These are phyloP conservation scores for Fusarium sp. DNA, from an alignment of 2,329 filamentous ascomycete species.

Conservation along the genomic window DNA sequence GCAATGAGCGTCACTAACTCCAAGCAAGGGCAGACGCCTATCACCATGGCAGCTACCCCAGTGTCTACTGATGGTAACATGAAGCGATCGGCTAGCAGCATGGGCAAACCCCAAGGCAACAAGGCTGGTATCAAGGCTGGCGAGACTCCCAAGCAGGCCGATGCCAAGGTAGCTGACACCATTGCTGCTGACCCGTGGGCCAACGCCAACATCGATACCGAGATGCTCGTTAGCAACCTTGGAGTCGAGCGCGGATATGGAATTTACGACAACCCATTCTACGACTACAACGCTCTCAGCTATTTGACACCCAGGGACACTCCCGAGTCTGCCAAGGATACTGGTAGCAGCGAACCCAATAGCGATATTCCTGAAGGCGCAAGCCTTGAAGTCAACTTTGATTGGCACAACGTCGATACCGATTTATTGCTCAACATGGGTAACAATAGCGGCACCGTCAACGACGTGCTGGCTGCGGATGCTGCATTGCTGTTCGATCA, in stretches of 20 bases:
- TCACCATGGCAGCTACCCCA: constrained; percentile 59
- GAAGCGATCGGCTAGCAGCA: constrained; percentile 63
- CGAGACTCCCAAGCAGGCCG: constrained; percentile 47
- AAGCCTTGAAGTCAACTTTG: constrained; percentile 64
- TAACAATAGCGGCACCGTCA: constrained; percentile 35
- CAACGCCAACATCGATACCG: constrained; percentile 64
- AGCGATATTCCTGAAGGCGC: constrained; percentile 71
- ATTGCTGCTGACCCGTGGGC: constrained; percentile 53
- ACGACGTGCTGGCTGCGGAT: constrained; percentile 35
- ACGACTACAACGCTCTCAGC: constrained; percentile 64
- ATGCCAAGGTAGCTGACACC: constrained; percentile 47
- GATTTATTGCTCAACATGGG: constrained; percentile 60
- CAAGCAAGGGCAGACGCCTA: constrained; percentile 63
- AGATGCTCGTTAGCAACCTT: constrained; percentile 53
- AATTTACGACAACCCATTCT: constrained; percentile 51
- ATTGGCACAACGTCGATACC: constrained; percentile 62
- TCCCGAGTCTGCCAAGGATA: constrained; percentile 73
- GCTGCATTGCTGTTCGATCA: constrained; percentile 48
- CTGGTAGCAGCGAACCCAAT: constrained; percentile 69
- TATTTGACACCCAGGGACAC: constrained; percentile 73
- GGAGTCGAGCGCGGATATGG: constrained; percentile 50
- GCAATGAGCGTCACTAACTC: constrained; percentile 59
- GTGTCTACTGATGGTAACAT: constrained; percentile 65
- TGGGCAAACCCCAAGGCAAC: constrained; percentile 56
- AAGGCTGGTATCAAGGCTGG: constrained; percentile 50